Conservation (phyloP, 2,329 filamentous ascomycete genomes). For the Tolypocladium sp. region DNA sequence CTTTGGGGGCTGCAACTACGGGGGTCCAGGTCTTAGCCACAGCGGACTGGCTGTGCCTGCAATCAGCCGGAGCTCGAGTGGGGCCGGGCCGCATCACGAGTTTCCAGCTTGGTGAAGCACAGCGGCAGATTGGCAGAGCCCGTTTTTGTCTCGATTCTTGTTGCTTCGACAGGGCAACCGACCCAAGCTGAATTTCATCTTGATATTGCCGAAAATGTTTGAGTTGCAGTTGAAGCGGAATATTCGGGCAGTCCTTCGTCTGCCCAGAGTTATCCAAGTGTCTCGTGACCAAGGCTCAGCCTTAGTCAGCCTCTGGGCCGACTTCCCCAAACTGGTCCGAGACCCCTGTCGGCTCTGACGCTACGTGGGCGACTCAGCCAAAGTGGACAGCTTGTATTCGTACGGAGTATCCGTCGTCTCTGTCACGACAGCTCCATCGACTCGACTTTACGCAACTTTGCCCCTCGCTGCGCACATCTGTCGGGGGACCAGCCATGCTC, state of each 20-base stretch:
- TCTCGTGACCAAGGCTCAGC: neutral
- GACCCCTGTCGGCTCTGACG: neutral
- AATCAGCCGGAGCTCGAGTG: neutral
- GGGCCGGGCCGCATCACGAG: neutral
- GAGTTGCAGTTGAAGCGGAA: no score
- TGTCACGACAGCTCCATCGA: constrained; percentile 1
- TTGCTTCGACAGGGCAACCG: neutral
- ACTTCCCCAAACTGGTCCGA: neutral
- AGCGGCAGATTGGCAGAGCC: neutral
- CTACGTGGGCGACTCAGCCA: neutral
- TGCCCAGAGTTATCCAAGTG: neutral
- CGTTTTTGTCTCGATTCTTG: neutral
- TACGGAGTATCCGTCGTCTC: no score
- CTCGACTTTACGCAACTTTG: neutral
- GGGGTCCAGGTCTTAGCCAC: neutral
- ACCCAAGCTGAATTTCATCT: no score
- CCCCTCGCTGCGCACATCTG: neutral
- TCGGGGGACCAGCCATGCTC: constrained; percentile 17
- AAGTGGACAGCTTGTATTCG: constrained; percentile 10
- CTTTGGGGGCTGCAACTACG: neutral
- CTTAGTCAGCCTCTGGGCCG: constrained; percentile 2
- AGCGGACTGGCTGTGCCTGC: neutral
- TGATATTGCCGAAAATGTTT: no score
- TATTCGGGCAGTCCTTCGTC: neutral
- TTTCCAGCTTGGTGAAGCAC: neutral